A percentile compares a stretch with the other conserved stretches of the same genome.
phyloP scores from a whole-genome alignment of 345 rosid genomes.

The Viola odorata region DNA sequence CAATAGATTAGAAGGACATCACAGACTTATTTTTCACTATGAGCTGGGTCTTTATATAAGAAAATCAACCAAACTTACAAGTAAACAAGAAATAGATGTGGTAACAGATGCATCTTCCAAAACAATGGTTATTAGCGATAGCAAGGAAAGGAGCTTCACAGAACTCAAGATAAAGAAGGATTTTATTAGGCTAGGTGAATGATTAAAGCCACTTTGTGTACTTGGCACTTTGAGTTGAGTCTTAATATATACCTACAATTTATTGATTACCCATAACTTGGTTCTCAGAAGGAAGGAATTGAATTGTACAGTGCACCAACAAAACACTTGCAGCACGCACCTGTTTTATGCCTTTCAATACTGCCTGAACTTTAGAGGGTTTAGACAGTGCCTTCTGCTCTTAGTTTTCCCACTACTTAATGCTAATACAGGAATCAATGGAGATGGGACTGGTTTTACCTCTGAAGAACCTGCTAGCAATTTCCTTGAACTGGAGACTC shows the following conservation, averaged over 20 bases:
- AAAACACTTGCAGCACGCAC: constrained; percentile 22
- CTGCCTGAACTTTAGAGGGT: constrained; percentile 72
- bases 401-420: constrained; percentile 47
- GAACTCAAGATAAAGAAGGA: too few species aligned
- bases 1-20: too few species aligned
- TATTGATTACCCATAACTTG: background rate
- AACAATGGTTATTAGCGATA: background rate
- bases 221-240: background rate
- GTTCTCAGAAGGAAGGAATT: background rate
- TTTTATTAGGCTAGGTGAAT: too few species aligned
- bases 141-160: background rate
- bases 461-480: constrained; percentile 42
- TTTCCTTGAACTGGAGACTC: constrained; percentile 65
- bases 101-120: background rate
- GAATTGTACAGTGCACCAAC: background rate
- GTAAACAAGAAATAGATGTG: background rate
- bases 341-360: constrained; percentile 84
- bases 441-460: constrained; percentile 72
- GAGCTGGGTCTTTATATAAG: too few species aligned
- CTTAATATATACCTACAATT: background rate
- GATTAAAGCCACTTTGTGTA: background rate
- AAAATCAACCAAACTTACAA: too few species aligned
- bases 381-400: constrained; percentile 55
- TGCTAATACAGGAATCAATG: constrained; percentile 55
- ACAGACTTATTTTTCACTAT: too few species aligned